These are phyloP conservation scores for Rhizoclosmatium sp. DNA, from an alignment of 192 early-diverging fungal genomes.

Conservation along the genomic window DNA sequence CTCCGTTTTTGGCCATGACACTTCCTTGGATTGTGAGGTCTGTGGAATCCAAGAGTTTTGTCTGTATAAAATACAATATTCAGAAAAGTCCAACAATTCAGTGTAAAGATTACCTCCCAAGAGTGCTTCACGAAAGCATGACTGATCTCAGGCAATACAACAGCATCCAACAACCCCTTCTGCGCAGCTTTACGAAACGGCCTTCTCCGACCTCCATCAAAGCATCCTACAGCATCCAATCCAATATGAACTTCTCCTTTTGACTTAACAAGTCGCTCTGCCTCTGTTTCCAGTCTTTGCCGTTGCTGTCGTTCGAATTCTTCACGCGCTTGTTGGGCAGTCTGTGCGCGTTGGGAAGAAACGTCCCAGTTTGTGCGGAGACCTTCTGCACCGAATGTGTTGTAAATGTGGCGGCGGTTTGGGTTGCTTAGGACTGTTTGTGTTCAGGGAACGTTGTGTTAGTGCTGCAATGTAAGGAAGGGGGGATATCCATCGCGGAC, in stretches of 20 bases:
- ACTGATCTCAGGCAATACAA: constrained; percentile 44
- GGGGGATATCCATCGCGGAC: too few relatives aligned
- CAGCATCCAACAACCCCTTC: constrained; percentile 11
- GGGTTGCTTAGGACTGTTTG: constrained; percentile 55
- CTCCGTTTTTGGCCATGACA: constrained; percentile 64
- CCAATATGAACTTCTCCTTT: constrained; percentile 59
- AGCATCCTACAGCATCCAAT: constrained; percentile 56
- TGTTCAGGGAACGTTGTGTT: neutral
- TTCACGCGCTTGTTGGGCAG: constrained; percentile 46
- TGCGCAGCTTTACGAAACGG: constrained; percentile 14
- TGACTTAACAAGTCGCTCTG: constrained; percentile 54
- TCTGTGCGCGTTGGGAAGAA: constrained; percentile 33
- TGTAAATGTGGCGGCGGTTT: constrained; percentile 61
- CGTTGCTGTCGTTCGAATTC: constrained; percentile 55
- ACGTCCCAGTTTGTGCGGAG: constrained; percentile 56
- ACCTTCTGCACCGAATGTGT: constrained; percentile 59
- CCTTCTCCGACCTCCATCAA: constrained; percentile 40
- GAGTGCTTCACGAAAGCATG: constrained; percentile 61
- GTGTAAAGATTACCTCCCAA: constrained; percentile 54
- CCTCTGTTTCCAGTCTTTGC: constrained; percentile 47
- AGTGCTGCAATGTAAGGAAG: too few relatives aligned
- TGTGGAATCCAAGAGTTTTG: constrained; percentile 47
- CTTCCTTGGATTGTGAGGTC: constrained; percentile 51
- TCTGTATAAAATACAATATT: constrained; percentile 31
- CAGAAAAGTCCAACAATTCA: too few relatives aligned